A percentile compares a stretch with the other conserved stretches of the same genome.
These are phyloP conservation scores for Penicillium angulare DNA, from an alignment of 495 filamentous ascomycete genomes.

Conservation along the genomic window DNA sequence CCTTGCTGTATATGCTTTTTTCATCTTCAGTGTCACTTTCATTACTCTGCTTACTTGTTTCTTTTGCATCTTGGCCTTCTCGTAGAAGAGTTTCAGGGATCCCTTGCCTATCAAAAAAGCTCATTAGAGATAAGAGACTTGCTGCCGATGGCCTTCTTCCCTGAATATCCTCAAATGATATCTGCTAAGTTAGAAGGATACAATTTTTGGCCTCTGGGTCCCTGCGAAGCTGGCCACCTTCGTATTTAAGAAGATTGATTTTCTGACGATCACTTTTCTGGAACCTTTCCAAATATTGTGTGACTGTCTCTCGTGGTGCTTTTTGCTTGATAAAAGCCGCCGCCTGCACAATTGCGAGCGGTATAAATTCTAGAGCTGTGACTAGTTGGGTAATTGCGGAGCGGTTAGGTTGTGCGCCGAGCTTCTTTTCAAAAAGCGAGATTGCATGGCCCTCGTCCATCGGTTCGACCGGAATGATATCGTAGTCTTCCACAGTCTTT, in stretches of 20 bases:
- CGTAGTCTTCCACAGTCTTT: constrained; percentile 25
- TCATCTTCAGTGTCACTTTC: constrained; percentile 58
- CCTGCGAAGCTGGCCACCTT: constrained; percentile 35
- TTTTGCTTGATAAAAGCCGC: constrained; percentile 41
- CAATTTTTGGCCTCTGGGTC: constrained; percentile 41
- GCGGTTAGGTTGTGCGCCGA: constrained; percentile 11
- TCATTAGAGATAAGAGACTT: constrained; percentile 30
- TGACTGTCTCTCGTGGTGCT: constrained; percentile 5
- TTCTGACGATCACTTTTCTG: constrained; percentile 33
- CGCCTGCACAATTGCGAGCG: constrained; percentile 38
- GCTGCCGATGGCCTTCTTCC: constrained; percentile 19
- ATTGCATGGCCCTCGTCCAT: constrained; percentile 33
- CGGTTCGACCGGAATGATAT: constrained; percentile 39
- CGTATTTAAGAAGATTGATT: constrained; percentile 34
- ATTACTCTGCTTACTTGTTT: neutral
- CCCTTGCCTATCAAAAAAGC: constrained; percentile 31
- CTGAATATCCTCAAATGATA: constrained; percentile 47
- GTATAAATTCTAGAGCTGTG: constrained; percentile 41
- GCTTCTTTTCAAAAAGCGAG: constrained; percentile 41
- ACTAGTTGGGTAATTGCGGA: constrained; percentile 21
- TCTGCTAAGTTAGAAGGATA: constrained; percentile 47
- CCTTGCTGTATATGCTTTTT: constrained; percentile 43
- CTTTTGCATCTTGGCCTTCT: constrained; percentile 3
- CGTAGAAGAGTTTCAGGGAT: constrained; percentile 23
- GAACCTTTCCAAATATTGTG: constrained; percentile 35